Evolutionary conservation across 164 flowering plant genomes (phyloP), one percentile per base, ranked within the genome.

Genomic region (Stephania yunnanensis): DNA sequence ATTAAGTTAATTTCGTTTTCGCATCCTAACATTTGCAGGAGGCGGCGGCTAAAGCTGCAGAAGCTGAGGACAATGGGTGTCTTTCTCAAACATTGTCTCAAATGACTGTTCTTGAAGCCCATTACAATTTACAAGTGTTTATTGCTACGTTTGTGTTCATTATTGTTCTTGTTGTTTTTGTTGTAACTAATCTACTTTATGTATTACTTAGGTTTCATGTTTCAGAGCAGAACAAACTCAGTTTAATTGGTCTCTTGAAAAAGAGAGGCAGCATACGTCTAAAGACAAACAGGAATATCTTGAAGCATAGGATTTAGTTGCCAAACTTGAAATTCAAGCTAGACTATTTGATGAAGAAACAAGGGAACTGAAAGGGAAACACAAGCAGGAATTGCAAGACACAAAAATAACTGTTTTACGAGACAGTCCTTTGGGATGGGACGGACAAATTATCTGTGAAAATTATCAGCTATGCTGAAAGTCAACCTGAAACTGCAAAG

Each of bases 91-190:
- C 99, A 20, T 85, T 94, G 72, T 96, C 98, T 70, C 87, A 97
- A 74, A 86, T 92, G 71, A 91, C 95, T 83, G 99, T 96, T 83
- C 98, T 96, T 73, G 99, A 96, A 82, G 97, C 97, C 70, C 99
- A 96, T 36, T 36, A 36, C 42, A 2, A 36, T 2, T 36, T 36
- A 36, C 42, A 2, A 36, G 42, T 36, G 42, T 36, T 36, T 36
- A 0, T 36, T 4, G 4, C 42, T 36, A 36, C 42, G 97, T 98
- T 95, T 74, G 6, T 22, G n/a, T n/a, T 48, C 12, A 20, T 46
- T 15, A 20, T 46, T 17, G 25, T 46, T 22, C 3, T 42, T 46
- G 42, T 36, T 36, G 42, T 36, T 36, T 10, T 20, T 69, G 46
- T 12, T 36, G 46, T 17, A 12, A 10, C 74, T 76, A 45, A 63